Conservation (phyloP, 495 filamentous ascomycete genomes). For the Chaetomium fimeti region DNA sequence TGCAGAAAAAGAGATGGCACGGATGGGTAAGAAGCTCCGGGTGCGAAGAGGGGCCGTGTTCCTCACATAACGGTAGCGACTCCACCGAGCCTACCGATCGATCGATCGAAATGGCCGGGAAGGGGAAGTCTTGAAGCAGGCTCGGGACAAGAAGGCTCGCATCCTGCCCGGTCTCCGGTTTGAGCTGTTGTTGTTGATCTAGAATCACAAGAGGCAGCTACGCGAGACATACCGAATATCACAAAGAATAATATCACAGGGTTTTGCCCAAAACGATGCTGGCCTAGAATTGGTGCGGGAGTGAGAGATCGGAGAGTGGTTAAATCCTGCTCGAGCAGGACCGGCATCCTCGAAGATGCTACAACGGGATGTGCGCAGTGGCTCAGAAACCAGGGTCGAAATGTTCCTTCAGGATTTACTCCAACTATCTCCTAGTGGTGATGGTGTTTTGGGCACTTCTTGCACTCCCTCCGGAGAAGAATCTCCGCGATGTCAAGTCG, state of each 20-base stretch:
- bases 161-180: neutral
- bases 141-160: neutral
- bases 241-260: neutral
- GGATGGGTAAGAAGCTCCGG: neutral
- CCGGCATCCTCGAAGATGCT: neutral
- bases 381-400: too few relatives aligned
- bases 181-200: neutral
- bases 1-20: neutral
- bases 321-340: too few relatives aligned
- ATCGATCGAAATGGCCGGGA: too few relatives aligned
- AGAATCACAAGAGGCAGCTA: neutral
- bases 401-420: too few relatives aligned
- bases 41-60: neutral
- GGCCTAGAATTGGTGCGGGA: neutral
- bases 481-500: neutral
- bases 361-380: too few relatives aligned
- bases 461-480: neutral
- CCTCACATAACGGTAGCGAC: constrained; percentile 1
- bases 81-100: constrained; percentile 8
- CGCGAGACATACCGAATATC: neutral
- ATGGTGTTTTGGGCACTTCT: neutral
- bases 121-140: neutral
- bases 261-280: neutral
- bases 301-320: neutral
- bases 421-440: too few relatives aligned